phyloP scores from a whole-genome alignment of 2,329 filamentous ascomycete species.

The Aureobasidium musti region DNA sequence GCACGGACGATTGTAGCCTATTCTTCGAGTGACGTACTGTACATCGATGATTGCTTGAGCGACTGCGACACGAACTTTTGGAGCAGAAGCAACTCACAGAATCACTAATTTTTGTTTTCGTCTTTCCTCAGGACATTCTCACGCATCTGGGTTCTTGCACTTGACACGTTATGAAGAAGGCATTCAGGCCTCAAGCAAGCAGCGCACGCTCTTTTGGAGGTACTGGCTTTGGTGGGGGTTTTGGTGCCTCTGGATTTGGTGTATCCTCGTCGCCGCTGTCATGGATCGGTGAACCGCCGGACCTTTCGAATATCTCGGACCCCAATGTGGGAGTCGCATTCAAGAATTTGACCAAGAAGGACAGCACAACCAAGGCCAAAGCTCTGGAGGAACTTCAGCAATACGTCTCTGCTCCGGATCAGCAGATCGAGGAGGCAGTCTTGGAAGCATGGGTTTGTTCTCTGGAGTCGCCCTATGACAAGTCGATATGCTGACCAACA shows the following conservation, averaged over 20 bases:
- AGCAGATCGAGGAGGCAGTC: slow-evolving; percentile 74
- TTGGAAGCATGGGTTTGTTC: slow-evolving; percentile 81
- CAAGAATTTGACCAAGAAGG: slow-evolving; percentile 90
- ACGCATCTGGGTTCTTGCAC: not conserved
- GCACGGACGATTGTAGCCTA: slow-evolving; percentile 3
- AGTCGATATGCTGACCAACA: not conserved
- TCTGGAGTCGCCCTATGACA: no score
- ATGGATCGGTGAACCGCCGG: slow-evolving; percentile 82
- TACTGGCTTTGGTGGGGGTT: slow-evolving; percentile 38
- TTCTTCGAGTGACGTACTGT: not conserved
- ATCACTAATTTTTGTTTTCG: not conserved
- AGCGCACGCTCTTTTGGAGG: slow-evolving; percentile 60
- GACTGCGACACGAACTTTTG: slow-evolving; percentile 4
- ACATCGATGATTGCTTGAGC: not conserved
- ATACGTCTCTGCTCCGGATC: slow-evolving; percentile 60
- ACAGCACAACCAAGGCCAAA: slow-evolving; percentile 86
- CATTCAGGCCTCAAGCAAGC: slow-evolving; percentile 63
- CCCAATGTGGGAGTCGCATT: slow-evolving; percentile 84
- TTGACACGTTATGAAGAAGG: slow-evolving; percentile 49
- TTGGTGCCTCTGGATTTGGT: slow-evolving; percentile 47
- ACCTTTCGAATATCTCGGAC: slow-evolving; percentile 75
- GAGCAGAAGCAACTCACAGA: not conserved
- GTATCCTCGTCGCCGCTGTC: slow-evolving; percentile 67
- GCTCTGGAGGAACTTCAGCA: slow-evolving; percentile 81
- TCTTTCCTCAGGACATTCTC: not conserved